phyloP scores from a whole-genome alignment of 1,284 basidiomycete genomes.

The Athelia sp. region DNA sequence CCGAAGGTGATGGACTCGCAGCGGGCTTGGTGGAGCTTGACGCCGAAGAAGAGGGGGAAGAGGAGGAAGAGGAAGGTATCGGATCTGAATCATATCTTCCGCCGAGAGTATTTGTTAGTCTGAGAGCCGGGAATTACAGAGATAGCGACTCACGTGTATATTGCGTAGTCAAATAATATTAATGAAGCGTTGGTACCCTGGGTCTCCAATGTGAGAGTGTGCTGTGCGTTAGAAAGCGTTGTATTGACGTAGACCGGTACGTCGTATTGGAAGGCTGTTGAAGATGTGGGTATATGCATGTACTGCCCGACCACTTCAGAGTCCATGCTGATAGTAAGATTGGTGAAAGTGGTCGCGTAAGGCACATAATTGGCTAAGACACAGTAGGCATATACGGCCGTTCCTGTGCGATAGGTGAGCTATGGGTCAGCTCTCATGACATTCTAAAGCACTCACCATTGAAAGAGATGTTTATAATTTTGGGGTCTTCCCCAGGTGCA shows the following conservation, averaged over 20 bases:
- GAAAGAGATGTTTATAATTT: neutral
- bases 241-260: neutral
- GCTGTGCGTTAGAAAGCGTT: neutral
- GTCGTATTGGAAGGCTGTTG: neutral
- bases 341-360: neutral
- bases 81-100: no score
- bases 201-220: neutral
- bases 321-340: neutral
- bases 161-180: neutral
- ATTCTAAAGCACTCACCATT: neutral
- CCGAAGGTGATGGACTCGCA: no score
- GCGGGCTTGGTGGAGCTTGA: neutral
- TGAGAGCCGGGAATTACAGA: neutral
- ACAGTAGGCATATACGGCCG: neutral
- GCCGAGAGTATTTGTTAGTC: neutral
- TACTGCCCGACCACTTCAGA: neutral
- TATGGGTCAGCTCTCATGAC: neutral
- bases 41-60: no score
- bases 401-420: neutral
- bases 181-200: neutral
- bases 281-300: neutral
- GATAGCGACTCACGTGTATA: neutral
- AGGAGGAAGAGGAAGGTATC: no score
- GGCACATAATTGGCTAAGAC: neutral
- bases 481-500: neutral